Base-by-base conservation (phyloP, 2,329 filamentous ascomycete genomes). In the Penicillium sp. region DNA sequence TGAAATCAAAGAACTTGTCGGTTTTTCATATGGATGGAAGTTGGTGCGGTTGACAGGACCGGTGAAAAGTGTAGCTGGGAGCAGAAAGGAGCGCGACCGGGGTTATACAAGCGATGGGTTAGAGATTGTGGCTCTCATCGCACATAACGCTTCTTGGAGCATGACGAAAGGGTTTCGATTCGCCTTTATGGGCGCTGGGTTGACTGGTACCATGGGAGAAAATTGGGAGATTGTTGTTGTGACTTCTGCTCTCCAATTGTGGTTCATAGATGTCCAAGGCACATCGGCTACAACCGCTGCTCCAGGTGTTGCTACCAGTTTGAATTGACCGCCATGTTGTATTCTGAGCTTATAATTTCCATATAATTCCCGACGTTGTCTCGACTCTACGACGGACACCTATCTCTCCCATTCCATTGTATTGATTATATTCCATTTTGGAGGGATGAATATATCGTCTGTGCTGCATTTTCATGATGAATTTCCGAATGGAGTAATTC, bases 141-240 rank as follows among this genome's bases (percentile, higher is more conserved):
- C 62, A 13, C 55, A 61, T 29, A 63, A 61, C 31, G 47, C 51
- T 23, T 62, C 60, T 7, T 59, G 51, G 53, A 59, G 58, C 42
- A 54, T 61, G 58, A 56, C 48, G 1, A 64, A 58, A 17, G 42
- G 51, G 5, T 54, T 64, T 23, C 41, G 51, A 4, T 56, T 64
- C 15, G 33, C 56, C 2, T 64, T 58, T 12, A 47, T 54, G 54
- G 51, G 58, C 1, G 48, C 39, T 17, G 55, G 58, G 1, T 27
- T 61, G n/a, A 57, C 55, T 29, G 60, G 56, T 12, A 58, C 36
- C 0, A 41, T 58, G 31, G 54, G 62, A 4, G 49, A 56, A 19
- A 19, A 23, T 15, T 62, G 60, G 58, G 56, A 61, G 56, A 53
- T 62, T 23, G 13, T 59, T 4, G 52, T 53, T 3, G 21, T 62